Evolutionary conservation across 305 asterid genomes (phyloP), one percentile per base, ranked within the genome.

Genomic region (Striga hermonthica): DNA sequence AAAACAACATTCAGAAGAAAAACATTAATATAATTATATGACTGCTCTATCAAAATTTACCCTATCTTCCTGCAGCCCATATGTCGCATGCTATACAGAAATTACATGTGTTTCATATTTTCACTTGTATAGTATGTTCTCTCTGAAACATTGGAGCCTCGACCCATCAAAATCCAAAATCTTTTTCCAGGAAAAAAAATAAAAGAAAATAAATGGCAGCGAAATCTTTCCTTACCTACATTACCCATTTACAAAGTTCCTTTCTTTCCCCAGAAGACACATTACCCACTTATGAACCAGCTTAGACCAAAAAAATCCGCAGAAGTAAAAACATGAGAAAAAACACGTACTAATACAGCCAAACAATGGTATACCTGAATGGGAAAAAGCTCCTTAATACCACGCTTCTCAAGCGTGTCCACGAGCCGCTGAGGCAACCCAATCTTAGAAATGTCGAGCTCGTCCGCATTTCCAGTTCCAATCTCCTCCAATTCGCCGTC

Each of bases 341-440:
- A 14, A 62, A 5, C 41, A 28, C 12, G 12, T 15, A 50, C 7
- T 9, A 9, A 3, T 6, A 0, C 34, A 63, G 5, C 3, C 6
- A 41, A 41, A 7, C 47, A 41, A 41, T 5, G 7, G 6, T 68
- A 45, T 41, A 89, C 96, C 69, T 89, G 96, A 76, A 89, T 89
- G 10, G 95, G 96, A 45, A 89, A 89, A 67, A 89, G 96, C 11
- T 73, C 65, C 63, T 83, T 78, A 72, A 89, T 84, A 60, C 96
- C 96, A 62, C 91, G 80, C 62, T 72, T 77, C 73, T 77, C 80
- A 39, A 89, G 88, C 37, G 82, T 62, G 9, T 86, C 84, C 40
- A 81, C 89, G 60, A 86, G 81, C 57, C 81, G 74, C 40, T 53
- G 71, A 31, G 88, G 82, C 79, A 84, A 72, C 50, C 84, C 84